A percentile compares a stretch with the other conserved stretches of the same genome.
These are phyloP conservation scores for Alternaria solani DNA, from an alignment of 2,329 filamentous ascomycete species.

Conservation along the genomic window DNA sequence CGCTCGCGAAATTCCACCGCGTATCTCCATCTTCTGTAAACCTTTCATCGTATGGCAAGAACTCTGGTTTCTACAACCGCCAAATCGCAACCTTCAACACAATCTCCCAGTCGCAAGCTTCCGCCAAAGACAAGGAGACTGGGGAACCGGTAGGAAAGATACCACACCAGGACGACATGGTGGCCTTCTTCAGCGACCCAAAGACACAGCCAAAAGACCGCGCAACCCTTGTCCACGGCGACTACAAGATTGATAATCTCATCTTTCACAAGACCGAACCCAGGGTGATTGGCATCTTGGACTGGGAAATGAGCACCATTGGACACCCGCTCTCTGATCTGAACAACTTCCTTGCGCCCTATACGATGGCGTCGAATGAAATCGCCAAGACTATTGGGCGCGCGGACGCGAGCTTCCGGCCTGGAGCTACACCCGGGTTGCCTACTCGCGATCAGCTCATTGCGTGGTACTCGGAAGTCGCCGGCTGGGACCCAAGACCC, in stretches of 20 bases:
- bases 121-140: constrained; percentile 78
- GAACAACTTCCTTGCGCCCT: constrained; percentile 73
- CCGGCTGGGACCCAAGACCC: constrained; percentile 73
- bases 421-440: constrained; percentile 71
- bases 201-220: constrained; percentile 77
- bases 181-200: constrained; percentile 77
- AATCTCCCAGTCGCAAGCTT: constrained; percentile 80
- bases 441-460: constrained; percentile 67
- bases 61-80: constrained; percentile 80
- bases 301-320: constrained; percentile 95
- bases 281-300: constrained; percentile 88
- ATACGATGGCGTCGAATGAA: constrained; percentile 51
- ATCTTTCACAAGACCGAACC: constrained; percentile 87
- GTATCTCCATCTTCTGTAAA: constrained; percentile 73
- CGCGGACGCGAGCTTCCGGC: constrained; percentile 64
- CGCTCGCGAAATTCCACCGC: constrained; percentile 84
- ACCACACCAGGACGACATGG: constrained; percentile 82
- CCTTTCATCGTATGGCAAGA: constrained; percentile 76
- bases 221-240: constrained; percentile 84
- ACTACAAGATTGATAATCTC: constrained; percentile 80
- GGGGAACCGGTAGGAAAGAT: constrained; percentile 79
- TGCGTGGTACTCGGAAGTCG: constrained; percentile 71
- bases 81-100: constrained; percentile 84
- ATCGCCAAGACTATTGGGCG: constrained; percentile 51
- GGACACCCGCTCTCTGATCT: constrained; percentile 95